Percentiles rank a stretch among this genome's conserved stretches.
phyloP scores from a whole-genome alignment of 371 early-diverging fungal species.

The Zychaea mexicana region DNA sequence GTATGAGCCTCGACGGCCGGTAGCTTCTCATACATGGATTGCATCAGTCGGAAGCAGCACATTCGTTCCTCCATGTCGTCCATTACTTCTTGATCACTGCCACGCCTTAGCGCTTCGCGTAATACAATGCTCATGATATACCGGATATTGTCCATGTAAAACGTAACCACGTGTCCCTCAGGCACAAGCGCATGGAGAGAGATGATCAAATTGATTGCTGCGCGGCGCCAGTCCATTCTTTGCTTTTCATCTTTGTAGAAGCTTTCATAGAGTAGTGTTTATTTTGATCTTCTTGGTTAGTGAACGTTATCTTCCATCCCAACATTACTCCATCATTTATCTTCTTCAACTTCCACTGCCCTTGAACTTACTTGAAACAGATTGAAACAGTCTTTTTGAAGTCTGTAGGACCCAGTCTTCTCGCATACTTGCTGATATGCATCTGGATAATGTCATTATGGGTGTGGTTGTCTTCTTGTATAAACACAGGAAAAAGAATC shows the following conservation, averaged over 20 bases:
- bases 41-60: constrained; percentile 46
- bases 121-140: constrained; percentile 45
- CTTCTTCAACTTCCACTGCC: no score
- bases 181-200: constrained; percentile 50
- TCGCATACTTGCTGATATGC: constrained; percentile 39
- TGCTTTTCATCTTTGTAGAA: constrained; percentile 39
- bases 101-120: constrained; percentile 24
- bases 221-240: constrained; percentile 38
- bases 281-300: no score
- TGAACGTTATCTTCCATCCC: no score
- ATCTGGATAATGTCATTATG: constrained; percentile 46
- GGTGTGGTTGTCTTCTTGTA: constrained; percentile 56
- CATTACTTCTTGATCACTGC: constrained; percentile 35
- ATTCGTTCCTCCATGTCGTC: constrained; percentile 49
- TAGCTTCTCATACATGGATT: constrained; percentile 37
- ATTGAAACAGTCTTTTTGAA: constrained; percentile 39
- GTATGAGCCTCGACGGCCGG: constrained; percentile 27
- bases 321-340: no score
- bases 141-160: constrained; percentile 51
- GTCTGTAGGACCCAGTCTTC: constrained; percentile 35
- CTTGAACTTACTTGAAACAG: constrained; percentile 51
- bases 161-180: constrained; percentile 37
- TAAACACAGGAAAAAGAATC: constrained; percentile 51
- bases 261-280: constrained; percentile 33
- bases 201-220: constrained; percentile 47